Evolutionary conservation across 2,329 filamentous ascomycete species (phyloP).

Genomic region (Botrytis aclada): DNA sequence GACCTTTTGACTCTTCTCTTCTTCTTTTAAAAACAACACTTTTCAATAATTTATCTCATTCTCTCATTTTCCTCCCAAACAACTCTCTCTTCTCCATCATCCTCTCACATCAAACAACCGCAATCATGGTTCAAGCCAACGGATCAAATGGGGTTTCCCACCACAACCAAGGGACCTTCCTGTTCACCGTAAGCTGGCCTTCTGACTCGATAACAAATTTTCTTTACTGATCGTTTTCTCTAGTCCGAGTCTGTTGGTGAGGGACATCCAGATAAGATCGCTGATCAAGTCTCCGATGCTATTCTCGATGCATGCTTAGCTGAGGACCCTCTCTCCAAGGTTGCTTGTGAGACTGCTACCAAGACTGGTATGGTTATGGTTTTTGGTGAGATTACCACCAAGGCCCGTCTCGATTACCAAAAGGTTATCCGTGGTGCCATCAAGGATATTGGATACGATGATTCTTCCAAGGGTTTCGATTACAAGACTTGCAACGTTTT

Average conservation of each 20-base stretch:
- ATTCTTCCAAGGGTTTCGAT: conserved; percentile 96
- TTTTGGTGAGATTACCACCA: conserved; percentile 98
- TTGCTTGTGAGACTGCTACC: conserved; percentile 98
- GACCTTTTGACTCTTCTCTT: conserved; percentile 42
- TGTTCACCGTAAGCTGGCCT: conserved; percentile 66
- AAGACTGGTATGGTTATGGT: conserved; percentile 99
- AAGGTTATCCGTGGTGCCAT: conserved; percentile 91
- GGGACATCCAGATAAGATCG: conserved; percentile 95
- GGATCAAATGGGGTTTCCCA: conserved; percentile 39
- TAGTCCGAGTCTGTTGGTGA: conserved; percentile 85
- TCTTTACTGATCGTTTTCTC: conserved; percentile 23
- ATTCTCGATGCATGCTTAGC: conserved; percentile 96
- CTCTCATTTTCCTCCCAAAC: conserved; percentile 44
- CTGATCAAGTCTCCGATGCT: conserved; percentile 97
- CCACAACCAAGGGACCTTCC: conserved; percentile 68
- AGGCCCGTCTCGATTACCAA: conserved; percentile 94
- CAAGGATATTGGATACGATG: conserved; percentile 98
- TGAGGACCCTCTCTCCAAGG: conserved; percentile 96
- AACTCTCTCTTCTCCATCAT: conserved; percentile 47
- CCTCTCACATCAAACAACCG: conserved; percentile 54
- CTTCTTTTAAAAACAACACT: conserved; percentile 51
- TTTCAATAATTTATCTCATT: conserved; percentile 42
- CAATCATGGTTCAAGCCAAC: conserved; percentile 55
- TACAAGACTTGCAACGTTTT: conserved; percentile 99
- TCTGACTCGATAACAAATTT: background rate